Evolutionary conservation across 2,329 filamentous ascomycete genomes (phyloP), one percentile per base, ranked within the genome.

Genomic region (Colletotrichum incanum): DNA sequence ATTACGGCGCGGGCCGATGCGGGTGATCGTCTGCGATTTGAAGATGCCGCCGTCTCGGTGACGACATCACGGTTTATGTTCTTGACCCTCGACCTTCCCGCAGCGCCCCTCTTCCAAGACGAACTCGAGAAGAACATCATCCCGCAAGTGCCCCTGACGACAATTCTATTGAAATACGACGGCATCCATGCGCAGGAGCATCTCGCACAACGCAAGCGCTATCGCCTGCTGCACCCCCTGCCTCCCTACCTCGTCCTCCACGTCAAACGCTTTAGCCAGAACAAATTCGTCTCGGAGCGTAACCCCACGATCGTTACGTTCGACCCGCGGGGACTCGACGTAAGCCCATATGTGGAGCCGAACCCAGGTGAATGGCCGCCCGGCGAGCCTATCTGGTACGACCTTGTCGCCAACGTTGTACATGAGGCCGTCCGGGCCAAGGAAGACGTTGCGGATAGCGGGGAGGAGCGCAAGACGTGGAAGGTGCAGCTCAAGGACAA

Each of bases 261-360:
- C 85, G 92, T 98, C 85, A 98, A 98, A 85, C 94, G 96, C 76
- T 99, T 99, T 87, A 94, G 92, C 76, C 92, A 93, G 76, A 99
- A 99, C 86, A 98, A 98, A 81, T 99, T 99, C 79, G 94, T 99
- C 26, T 90, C 93, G 2, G 96, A 98, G 84, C 93, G 96, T 62
- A 99, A 99, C 81, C 96, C 96, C 1, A 99, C 96, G 12, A 99
- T 99, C 78, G 96, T 99, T 74, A 98, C 96, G 0, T 99, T 98
- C 82, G 94, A 96, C 75, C 93, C 94, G 5, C 89, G 92, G 73
- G 79, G 92, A 52, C 90, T 99, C 11, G 95, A 99, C 80, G 92
- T 98, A 86, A 89, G 92, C 6, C 95, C 95, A 0, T 98, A 96
- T 78, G 94, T 98, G 16, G 94, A 98, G 83, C 95, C 96, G 0